Evolutionary conservation across 768 basidiomycete species (phyloP).

Genomic region (Trametes punicea): DNA sequence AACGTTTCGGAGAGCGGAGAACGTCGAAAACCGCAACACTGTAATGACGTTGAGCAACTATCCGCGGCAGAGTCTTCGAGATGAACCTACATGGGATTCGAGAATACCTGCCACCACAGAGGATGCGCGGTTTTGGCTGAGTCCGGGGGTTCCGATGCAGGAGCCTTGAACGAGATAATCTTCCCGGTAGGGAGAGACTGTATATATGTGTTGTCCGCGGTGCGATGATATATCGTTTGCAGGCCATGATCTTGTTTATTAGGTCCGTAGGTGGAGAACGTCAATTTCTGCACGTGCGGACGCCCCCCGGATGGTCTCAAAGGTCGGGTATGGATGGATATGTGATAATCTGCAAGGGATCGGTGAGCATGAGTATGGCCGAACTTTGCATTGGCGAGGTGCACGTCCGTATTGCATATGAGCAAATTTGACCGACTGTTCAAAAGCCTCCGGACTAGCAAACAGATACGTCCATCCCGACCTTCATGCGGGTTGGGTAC

Average conservation of each 20-base stretch:
- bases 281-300: conserved; percentile 70
- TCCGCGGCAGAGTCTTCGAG: neutral
- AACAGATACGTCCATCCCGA: no score
- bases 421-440: no score
- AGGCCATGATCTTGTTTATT: conserved; percentile 78
- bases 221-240: conserved; percentile 71
- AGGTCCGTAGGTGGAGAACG: conserved; percentile 90
- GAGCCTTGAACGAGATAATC: conserved; percentile 67
- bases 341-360: conserved; percentile 69
- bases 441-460: no score
- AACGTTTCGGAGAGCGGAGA: conserved; percentile 42
- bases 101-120: conserved; percentile 60
- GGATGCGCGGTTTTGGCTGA: conserved; percentile 36
- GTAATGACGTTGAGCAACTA: neutral
- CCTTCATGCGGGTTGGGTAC: no score
- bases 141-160: conserved; percentile 29
- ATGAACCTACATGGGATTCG: conserved; percentile 60
- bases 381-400: no score
- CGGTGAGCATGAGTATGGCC: no score
- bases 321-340: conserved; percentile 73
- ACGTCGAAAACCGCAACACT: conserved; percentile 87
- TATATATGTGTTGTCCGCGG: conserved; percentile 77
- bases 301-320: conserved; percentile 33
- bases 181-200: conserved; percentile 79
- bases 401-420: no score